These are phyloP conservation scores for Aspergillus sergii DNA, from an alignment of 2,329 filamentous ascomycete genomes.

Conservation along the genomic window DNA sequence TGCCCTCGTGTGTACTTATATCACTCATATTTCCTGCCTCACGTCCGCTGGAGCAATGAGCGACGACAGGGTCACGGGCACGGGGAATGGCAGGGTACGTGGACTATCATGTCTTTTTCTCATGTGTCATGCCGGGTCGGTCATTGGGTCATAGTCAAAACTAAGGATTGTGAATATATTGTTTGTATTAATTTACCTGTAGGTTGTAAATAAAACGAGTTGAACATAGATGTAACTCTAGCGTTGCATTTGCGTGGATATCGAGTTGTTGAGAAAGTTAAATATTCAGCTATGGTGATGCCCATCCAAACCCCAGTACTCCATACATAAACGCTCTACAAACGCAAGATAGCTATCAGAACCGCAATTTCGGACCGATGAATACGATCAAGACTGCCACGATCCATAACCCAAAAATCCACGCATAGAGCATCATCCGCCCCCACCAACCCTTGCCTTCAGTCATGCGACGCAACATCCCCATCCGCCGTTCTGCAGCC, in stretches of 20 bases:
- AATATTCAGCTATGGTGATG: neutral
- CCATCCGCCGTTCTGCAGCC: constrained; percentile 75
- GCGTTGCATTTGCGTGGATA: constrained; percentile 7
- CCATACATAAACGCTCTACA: neutral
- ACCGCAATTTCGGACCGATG: constrained; percentile 82
- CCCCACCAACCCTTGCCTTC: constrained; percentile 90
- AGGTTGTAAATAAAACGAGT: neutral
- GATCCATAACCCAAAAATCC: constrained; percentile 83
- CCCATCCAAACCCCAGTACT: constrained; percentile 3
- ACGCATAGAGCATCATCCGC: constrained; percentile 77
- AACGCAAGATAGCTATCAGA: constrained; percentile 51
- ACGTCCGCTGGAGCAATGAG: constrained; percentile 29
- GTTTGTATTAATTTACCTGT: neutral
- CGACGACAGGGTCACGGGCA: constrained; percentile 28
- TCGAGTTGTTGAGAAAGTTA: neutral
- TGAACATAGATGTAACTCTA: constrained; percentile 20
- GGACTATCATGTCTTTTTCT: constrained; percentile 38
- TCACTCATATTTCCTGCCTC: constrained; percentile 31
- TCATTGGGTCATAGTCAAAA: constrained; percentile 33
- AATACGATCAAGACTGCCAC: constrained; percentile 78
- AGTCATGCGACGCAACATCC: constrained; percentile 73
- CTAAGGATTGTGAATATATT: constrained; percentile 25
- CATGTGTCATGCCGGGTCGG: constrained; percentile 41
- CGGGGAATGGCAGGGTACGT: constrained; percentile 32
- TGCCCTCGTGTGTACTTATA: constrained; percentile 37